Percentiles rank a stretch among this genome's conserved stretches.
These are phyloP conservation scores for Pyrrhoderma noxium DNA, from an alignment of 1,284 basidiomycete genomes.

Conservation along the genomic window DNA sequence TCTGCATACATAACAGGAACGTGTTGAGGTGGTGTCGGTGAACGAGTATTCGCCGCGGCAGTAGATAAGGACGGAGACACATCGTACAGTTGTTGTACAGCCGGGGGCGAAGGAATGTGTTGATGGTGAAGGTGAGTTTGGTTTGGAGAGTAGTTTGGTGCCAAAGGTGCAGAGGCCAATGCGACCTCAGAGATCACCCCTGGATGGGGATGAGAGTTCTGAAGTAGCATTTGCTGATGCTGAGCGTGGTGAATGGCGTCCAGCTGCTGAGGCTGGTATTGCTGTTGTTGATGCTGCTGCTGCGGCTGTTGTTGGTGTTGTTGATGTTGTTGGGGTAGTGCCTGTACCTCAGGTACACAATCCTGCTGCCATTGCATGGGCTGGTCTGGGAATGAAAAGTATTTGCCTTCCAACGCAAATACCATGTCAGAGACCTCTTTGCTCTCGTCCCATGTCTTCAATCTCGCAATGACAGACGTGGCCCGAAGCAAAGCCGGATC, in stretches of 20 bases:
- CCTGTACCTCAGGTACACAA: not conserved
- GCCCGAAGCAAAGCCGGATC: slow-evolving; percentile 22
- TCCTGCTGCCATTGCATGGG: slow-evolving; percentile 6
- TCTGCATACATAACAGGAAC: not conserved
- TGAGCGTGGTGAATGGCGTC: not conserved
- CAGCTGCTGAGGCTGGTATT: not conserved
- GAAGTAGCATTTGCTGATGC: no score
- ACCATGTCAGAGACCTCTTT: slow-evolving; percentile 2
- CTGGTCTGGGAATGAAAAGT: not conserved
- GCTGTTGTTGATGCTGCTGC: not conserved
- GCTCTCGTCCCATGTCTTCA: slow-evolving; percentile 9
- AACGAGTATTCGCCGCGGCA: not conserved
- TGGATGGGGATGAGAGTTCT: not conserved
- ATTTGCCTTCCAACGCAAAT: slow-evolving; percentile 1
- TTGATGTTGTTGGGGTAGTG: not conserved
- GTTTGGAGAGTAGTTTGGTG: not conserved
- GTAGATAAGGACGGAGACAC: not conserved
- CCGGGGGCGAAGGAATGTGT: not conserved
- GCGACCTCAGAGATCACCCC: not conserved
- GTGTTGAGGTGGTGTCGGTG: not conserved
- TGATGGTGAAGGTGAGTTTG: not conserved
- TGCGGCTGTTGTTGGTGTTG: not conserved
- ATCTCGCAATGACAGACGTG: slow-evolving; percentile 7
- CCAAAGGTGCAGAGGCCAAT: not conserved
- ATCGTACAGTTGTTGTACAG: not conserved